Evolutionary conservation across 2,329 filamentous ascomycete genomes (phyloP), one percentile per base, ranked within the genome.

Genomic region (Diaporthe vexans): DNA sequence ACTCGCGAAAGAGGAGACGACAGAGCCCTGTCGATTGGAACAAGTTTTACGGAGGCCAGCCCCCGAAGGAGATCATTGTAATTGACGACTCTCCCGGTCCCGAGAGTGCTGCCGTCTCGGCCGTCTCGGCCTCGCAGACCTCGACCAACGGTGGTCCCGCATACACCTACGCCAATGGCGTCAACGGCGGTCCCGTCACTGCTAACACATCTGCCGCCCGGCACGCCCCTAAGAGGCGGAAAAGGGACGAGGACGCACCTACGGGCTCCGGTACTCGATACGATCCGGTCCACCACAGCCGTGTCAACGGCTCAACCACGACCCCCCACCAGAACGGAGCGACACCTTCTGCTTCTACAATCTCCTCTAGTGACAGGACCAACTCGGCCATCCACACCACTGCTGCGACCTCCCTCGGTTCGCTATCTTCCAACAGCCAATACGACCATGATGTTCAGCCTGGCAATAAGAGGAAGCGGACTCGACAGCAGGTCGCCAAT

Each of bases 401-500:
- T 0, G 96, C 96, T 57, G 92, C 95, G 7, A 98, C 97, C 0
- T 98, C 96, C 19, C 85, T 95, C 8, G 93, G 92, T 19, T 95
- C 94, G 7, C 84, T 91, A 56, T 91, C 91, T 0, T 91, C 90
- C 4, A 88, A 87, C 73, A 84, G 88, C 75, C 88, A 90, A 59
- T 92, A 94, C 80, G 92, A 94, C 68, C 90, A 92, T 78, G 92
- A 92, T 68, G 86, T 86, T 43, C 87, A 89, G 70, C 87, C 91
- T n/a, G 94, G 95, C 46, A 94, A 97, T 83, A 98, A 98, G 86
- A 91, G 95, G 80, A 98, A 98, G 85, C 91, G 97, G 21, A 88
- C 94, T 58, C 91, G 94, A 75, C 94, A 95, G 78, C 94, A 95
- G 77, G 89, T 92, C 73, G 93, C 94, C 79, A 94, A 95, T 81